Conservation (phyloP, 2,329 filamentous ascomycete species). For the Ceratocystiopsis brevicomis region DNA sequence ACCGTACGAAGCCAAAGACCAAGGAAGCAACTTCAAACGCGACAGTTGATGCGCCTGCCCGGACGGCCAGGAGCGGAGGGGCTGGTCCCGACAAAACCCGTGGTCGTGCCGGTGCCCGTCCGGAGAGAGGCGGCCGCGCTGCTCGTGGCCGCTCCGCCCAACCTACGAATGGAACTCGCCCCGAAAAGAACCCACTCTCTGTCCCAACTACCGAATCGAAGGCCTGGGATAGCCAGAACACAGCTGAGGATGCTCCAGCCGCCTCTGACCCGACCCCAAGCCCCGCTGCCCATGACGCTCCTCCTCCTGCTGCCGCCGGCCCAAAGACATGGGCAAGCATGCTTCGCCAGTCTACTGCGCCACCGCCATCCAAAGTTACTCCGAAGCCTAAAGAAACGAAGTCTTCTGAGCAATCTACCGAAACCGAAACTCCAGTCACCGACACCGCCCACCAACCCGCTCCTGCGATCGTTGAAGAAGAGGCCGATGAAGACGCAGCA, state of each 20-base stretch:
- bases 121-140: slow-evolving; percentile 41
- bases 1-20: slow-evolving; percentile 50
- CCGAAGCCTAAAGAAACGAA: slow-evolving; percentile 15
- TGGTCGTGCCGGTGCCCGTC: slow-evolving; percentile 42
- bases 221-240: slow-evolving; percentile 35
- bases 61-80: slow-evolving; percentile 40
- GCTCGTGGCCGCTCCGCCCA: slow-evolving; percentile 45
- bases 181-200: slow-evolving; percentile 38
- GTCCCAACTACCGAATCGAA: slow-evolving; percentile 52
- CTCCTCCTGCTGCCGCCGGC: slow-evolving; percentile 13
- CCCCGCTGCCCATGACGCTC: slow-evolving; percentile 17
- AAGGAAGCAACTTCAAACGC: slow-evolving; percentile 38
- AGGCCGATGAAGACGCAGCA: slow-evolving; percentile 12
- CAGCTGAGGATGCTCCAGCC: slow-evolving; percentile 22
- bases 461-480: slow-evolving; percentile 12
- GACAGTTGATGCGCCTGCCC: slow-evolving; percentile 27
- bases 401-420: slow-evolving; percentile 17
- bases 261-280: slow-evolving; percentile 11
- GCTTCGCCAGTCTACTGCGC: slow-evolving; percentile 37
- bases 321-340: slow-evolving; percentile 60
- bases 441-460: slow-evolving; percentile 23
- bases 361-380: slow-evolving; percentile 17
- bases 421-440: slow-evolving; percentile 7
- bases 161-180: slow-evolving; percentile 41
- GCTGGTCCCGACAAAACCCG: slow-evolving; percentile 41